phyloP scores from a whole-genome alignment of 176 grass and related monocot species.

The Chrysopogon serrulatus region DNA sequence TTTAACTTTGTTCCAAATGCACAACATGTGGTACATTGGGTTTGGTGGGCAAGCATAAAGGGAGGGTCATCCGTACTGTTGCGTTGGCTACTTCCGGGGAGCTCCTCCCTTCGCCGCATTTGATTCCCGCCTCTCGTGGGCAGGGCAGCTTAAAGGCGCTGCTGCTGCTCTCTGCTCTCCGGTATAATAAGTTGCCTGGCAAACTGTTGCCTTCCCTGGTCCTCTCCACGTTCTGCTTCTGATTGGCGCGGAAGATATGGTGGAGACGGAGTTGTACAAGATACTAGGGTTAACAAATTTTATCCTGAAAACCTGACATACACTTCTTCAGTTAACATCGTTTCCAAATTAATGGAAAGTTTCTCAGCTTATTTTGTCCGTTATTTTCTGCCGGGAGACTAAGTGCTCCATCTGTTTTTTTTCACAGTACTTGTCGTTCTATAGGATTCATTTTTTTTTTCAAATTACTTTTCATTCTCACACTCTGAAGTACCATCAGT shows the following conservation, averaged over 20 bases:
- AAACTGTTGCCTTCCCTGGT: conserved; percentile 1
- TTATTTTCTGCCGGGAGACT: too few relatives aligned
- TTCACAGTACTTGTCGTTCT: too few relatives aligned
- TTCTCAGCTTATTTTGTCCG: neutral
- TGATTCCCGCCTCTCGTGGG: conserved; percentile 29
- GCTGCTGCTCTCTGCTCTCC: conserved; percentile 2
- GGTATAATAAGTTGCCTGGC: conserved; percentile 28
- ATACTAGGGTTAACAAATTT: neutral
- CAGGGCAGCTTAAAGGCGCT: conserved; percentile 18
- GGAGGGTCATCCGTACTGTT: neutral
- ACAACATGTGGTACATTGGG: conserved; percentile 1
- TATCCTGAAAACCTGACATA: neutral
- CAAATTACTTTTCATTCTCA: too few relatives aligned
- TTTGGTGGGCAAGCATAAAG: conserved; percentile 31
- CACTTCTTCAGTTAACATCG: neutral
- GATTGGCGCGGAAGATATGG: neutral
- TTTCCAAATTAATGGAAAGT: neutral
- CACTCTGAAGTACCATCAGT: too few relatives aligned
- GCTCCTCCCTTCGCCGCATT: neutral
- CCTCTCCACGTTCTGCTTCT: neutral
- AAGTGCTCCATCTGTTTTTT: too few relatives aligned
- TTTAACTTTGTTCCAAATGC: conserved; percentile 26
- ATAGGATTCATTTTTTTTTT: too few relatives aligned
- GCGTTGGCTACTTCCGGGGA: conserved; percentile 26
- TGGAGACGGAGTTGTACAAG: too few relatives aligned